Percentiles rank a stretch among this genome's conserved stretches.
These are phyloP conservation scores for Yarrowia sp. DNA, from an alignment of 805 yeast species.

Conservation along the genomic window DNA sequence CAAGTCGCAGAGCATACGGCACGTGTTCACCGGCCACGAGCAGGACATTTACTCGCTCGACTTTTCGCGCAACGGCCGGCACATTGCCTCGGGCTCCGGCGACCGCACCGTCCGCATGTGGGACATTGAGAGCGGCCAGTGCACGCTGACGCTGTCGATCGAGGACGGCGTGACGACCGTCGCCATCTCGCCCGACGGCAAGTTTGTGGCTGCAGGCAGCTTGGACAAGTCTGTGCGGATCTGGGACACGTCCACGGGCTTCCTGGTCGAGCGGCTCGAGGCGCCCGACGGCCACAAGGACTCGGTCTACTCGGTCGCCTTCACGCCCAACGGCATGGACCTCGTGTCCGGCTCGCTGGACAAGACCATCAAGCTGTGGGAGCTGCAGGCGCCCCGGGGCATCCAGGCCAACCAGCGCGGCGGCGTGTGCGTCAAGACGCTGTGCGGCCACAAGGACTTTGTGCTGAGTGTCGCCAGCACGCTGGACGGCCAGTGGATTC, in stretches of 20 bases:
- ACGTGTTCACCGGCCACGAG: constrained; percentile 83
- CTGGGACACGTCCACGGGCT: constrained; percentile 93
- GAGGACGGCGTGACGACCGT: constrained; percentile 99
- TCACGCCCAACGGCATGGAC: constrained; percentile 86
- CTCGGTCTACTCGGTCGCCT: constrained; percentile 91
- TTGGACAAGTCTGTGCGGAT: constrained; percentile 93
- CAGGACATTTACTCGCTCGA: constrained; percentile 96
- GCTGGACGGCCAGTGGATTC: constrained; percentile 84
- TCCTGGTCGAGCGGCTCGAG: constrained; percentile 86
- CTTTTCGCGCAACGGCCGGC: constrained; percentile 90
- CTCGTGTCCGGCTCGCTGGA: constrained; percentile 94
- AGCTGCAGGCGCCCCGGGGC: constrained; percentile 56
- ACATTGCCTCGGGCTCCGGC: constrained; percentile 92
- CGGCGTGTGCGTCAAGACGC: constrained; percentile 77
- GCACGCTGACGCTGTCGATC: constrained; percentile 81
- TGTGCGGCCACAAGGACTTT: constrained; percentile 94
- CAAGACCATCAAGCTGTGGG: constrained; percentile 95
- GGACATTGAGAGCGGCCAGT: constrained; percentile 89
- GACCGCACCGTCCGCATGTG: constrained; percentile 95
- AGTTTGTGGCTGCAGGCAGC: constrained; percentile 92
- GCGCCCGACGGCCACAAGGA: constrained; percentile 95
- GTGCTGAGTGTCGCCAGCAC: constrained; percentile 92
- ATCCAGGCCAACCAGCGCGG: constrained; percentile 42
- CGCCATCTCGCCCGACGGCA: constrained; percentile 94
- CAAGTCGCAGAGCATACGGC: constrained; percentile 77